Percentiles rank a stretch among this genome's conserved stretches.
Conservation (phyloP, 176 grass and related monocot species). For the Oryza longistaminata region DNA sequence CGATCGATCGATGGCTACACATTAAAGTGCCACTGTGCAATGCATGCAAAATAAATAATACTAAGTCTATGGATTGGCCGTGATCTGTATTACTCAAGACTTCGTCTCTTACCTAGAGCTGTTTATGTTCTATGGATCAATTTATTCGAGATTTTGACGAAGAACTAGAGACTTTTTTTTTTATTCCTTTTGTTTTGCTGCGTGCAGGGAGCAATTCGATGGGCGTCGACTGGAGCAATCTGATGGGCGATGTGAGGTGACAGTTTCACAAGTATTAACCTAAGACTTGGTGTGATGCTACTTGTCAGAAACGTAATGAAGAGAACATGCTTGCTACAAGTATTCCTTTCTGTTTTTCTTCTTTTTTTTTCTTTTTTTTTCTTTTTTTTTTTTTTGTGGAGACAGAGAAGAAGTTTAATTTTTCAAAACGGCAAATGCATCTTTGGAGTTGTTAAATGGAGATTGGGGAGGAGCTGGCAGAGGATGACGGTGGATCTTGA, state of each 20-base stretch:
- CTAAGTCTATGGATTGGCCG: neutral
- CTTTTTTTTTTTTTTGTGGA: too few species aligned
- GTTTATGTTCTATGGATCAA: neutral
- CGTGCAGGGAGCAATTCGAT: constrained; percentile 28
- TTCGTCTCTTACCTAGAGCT: constrained; percentile 14
- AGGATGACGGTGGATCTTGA: constrained; percentile 26
- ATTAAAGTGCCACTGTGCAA: constrained; percentile 15
- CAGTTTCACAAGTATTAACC: neutral
- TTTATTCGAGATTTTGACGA: constrained; percentile 27
- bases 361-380: too few species aligned
- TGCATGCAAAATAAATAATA: constrained; percentile 25
- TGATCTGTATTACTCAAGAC: constrained; percentile 11
- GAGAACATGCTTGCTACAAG: neutral
- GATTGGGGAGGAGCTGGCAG: constrained; percentile 29
- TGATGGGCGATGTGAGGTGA: neutral
- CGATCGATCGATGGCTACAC: constrained; percentile 22
- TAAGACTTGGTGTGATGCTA: constrained; percentile 6
- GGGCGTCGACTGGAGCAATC: constrained; percentile 41
- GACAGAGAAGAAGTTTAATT: neutral
- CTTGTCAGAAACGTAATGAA: constrained; percentile 21
- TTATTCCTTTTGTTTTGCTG: neutral
- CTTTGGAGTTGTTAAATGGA: constrained; percentile 40
- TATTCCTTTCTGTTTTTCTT: neutral
- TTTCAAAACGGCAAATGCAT: constrained; percentile 2
- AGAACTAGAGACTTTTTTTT: neutral